Conservation (phyloP, 495 filamentous ascomycete genomes). For the Lasiosphaeria miniovina region DNA sequence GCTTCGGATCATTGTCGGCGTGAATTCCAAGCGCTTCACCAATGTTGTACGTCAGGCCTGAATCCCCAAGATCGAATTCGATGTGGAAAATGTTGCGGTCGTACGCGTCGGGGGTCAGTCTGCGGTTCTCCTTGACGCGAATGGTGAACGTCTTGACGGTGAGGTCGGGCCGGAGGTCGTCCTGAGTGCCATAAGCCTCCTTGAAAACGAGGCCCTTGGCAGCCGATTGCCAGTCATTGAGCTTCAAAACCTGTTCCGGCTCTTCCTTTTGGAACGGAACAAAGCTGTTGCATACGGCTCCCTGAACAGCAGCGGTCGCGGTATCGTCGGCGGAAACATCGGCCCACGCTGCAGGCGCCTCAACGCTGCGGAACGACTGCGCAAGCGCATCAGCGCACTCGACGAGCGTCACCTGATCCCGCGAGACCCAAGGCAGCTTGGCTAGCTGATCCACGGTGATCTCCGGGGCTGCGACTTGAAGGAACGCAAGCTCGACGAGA, state of each 20-base stretch:
- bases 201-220: conserved; percentile 91
- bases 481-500: conserved; percentile 74
- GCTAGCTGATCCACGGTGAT: conserved; percentile 50
- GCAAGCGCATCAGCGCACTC: conserved; percentile 64
- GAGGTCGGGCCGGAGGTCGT: conserved; percentile 77
- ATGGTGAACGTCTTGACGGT: conserved; percentile 81
- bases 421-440: conserved; percentile 29
- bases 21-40: conserved; percentile 98
- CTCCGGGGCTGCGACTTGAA: conserved; percentile 65
- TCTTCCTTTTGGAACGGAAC: conserved; percentile 75
- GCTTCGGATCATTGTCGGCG: conserved; percentile 78
- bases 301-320: conserved; percentile 50
- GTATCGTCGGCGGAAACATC: conserved; percentile 58
- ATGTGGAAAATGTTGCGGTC: conserved; percentile 99
- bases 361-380: conserved; percentile 64
- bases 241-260: conserved; percentile 56
- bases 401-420: conserved; percentile 50
- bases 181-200: conserved; percentile 79
- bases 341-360: conserved; percentile 76
- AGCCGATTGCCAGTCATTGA: conserved; percentile 74
- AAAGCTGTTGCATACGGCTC: conserved; percentile 76
- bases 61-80: conserved; percentile 90
- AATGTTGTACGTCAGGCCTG: conserved; percentile 91
- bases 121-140: conserved; percentile 89
- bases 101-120: conserved; percentile 83